phyloP scores from a whole-genome alignment of 495 filamentous ascomycete species.

The Aspergillus steynii region DNA sequence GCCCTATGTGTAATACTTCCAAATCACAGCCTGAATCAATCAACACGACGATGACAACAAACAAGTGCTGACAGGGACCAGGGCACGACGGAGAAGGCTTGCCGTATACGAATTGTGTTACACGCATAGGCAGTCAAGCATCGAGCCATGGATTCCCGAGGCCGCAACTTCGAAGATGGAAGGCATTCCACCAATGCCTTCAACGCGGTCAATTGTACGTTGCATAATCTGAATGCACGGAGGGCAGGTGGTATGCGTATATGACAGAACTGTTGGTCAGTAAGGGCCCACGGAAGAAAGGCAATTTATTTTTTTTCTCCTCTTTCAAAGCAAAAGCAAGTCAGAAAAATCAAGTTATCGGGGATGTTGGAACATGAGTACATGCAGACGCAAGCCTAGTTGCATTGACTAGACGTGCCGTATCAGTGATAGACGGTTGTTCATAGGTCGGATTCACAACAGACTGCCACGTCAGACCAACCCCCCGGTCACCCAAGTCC shows the following conservation, averaged over 20 bases:
- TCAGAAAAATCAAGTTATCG: background rate
- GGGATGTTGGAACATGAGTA: constrained; percentile 1
- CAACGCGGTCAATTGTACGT: background rate
- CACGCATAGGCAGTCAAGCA: background rate
- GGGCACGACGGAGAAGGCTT: background rate
- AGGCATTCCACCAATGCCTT: background rate
- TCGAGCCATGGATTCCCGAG: background rate
- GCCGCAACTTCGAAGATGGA: background rate
- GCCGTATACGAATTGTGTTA: background rate
- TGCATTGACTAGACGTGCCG: constrained; percentile 1
- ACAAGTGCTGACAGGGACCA: background rate
- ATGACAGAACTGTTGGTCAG: background rate
- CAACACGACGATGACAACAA: background rate
- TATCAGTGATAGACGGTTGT: constrained; percentile 14
- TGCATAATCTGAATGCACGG: background rate
- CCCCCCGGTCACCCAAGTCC: constrained; percentile 7
- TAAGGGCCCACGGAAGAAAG: background rate
- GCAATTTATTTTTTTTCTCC: background rate
- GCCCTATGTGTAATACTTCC: too few relatives aligned
- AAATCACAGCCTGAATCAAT: background rate
- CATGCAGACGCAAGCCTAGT: constrained; percentile 10
- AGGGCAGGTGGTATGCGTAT: background rate
- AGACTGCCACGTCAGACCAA: constrained; percentile 27
- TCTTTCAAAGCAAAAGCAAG: background rate
- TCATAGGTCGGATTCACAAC: constrained; percentile 16